Conservation (phyloP, 208 protist species). For the Trypanosoma scelopori region DNA sequence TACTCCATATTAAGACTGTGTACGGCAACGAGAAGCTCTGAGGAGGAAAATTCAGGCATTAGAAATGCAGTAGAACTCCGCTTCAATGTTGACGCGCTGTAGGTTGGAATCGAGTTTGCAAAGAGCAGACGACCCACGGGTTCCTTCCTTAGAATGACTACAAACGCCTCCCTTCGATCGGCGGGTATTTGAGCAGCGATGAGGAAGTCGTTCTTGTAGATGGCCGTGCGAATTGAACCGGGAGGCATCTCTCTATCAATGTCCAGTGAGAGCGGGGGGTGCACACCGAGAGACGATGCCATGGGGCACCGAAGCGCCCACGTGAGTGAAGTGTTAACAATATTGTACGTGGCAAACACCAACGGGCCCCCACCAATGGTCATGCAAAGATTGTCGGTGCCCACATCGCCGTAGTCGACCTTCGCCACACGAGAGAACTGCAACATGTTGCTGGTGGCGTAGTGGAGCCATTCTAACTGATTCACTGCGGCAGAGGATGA, state of each 20-base stretch:
- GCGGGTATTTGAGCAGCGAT: constrained; percentile 16
- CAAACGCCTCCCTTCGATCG: constrained; percentile 8
- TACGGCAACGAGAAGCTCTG: constrained; percentile 31
- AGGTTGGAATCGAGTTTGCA: constrained; percentile 34
- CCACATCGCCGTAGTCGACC: no score
- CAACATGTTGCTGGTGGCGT: constrained; percentile 27
- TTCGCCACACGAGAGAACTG: background rate
- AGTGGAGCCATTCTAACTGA: constrained; percentile 37
- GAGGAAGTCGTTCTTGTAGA: constrained; percentile 27
- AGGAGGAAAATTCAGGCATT: constrained; percentile 23
- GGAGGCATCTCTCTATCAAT: background rate
- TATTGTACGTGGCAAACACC: constrained; percentile 22
- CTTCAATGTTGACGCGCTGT: constrained; percentile 48
- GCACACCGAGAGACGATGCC: background rate
- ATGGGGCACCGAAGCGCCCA: constrained; percentile 6
- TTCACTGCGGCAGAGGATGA: constrained; percentile 29
- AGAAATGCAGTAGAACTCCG: constrained; percentile 38
- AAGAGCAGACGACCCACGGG: constrained; percentile 43
- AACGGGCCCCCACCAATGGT: constrained; percentile 16
- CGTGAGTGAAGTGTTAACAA: constrained; percentile 3
- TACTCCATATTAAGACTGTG: constrained; percentile 39
- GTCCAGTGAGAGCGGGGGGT: constrained; percentile 1
- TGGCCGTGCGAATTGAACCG: constrained; percentile 10
- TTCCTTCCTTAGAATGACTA: constrained; percentile 41
- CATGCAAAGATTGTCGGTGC: constrained; percentile 2